Evolutionary conservation across 176 grass and related monocot genomes (phyloP).

Genomic region (Thinopyrum elongatum): DNA sequence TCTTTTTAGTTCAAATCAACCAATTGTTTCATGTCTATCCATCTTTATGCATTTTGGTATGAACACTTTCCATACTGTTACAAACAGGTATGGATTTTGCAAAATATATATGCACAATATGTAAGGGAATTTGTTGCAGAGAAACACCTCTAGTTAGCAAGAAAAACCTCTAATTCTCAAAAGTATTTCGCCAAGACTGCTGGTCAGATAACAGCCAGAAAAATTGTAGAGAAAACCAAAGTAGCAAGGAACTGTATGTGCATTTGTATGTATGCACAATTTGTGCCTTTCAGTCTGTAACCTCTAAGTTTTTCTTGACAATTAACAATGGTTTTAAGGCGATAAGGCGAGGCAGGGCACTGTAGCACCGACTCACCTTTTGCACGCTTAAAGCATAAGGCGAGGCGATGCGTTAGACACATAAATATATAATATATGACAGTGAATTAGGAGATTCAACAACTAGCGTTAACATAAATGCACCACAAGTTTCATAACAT

Average conservation of each 20-base stretch:
- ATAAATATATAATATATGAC: not conserved
- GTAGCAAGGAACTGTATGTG: not conserved
- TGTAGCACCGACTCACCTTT: not conserved
- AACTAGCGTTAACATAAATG: not conserved
- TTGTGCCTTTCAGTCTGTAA: not conserved
- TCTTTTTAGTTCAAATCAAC: not conserved
- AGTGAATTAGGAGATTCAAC: not conserved
- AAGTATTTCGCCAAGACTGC: not conserved
- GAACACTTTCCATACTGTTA: not conserved
- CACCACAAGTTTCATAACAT: not conserved
- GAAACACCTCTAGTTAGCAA: too few species aligned
- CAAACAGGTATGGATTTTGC: not conserved
- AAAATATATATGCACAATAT: not conserved
- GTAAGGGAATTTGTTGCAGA: not conserved
- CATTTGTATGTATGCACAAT: not conserved
- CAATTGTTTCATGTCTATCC: not conserved
- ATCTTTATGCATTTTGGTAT: slow-evolving; percentile 8
- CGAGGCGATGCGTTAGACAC: not conserved
- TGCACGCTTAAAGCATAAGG: not conserved
- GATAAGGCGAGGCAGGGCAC: not conserved
- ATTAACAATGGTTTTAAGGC: not conserved
- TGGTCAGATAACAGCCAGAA: not conserved
- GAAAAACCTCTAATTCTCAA: too few species aligned
- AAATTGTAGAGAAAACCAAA: not conserved
- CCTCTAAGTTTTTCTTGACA: not conserved